Conservation (phyloP, 139 green algal species). For the Micractinium conductrix region DNA sequence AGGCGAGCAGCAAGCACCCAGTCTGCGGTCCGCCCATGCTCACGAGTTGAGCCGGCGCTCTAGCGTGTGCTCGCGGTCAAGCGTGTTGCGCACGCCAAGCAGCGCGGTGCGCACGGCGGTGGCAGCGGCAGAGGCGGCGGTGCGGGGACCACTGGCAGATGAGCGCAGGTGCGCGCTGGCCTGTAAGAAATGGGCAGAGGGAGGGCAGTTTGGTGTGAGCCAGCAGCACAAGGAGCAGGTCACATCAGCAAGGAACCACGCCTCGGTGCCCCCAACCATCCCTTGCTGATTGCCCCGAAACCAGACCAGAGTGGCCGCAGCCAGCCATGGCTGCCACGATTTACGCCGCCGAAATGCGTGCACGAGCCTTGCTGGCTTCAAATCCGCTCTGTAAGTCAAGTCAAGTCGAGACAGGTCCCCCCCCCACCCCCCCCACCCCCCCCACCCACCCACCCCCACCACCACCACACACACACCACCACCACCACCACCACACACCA, state of each 20-base stretch:
- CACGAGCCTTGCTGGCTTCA: neutral
- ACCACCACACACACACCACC: too few relatives aligned
- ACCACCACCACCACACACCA: neutral
- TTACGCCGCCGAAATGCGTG: too few relatives aligned
- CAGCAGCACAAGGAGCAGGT: neutral
- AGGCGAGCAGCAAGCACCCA: too few relatives aligned
- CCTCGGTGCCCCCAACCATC: too few relatives aligned
- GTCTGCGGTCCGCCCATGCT: too few relatives aligned
- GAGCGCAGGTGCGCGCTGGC: slow-evolving; percentile 32
- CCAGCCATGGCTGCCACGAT: too few relatives aligned
- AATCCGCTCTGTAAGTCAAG: too few relatives aligned
- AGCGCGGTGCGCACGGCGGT: slow-evolving; percentile 33
- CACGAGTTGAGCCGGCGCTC: slow-evolving; percentile 36
- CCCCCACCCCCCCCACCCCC: too few relatives aligned
- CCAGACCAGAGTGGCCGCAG: too few relatives aligned
- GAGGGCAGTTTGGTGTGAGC: neutral
- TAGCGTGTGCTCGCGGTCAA: slow-evolving; percentile 49
- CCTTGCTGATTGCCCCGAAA: too few relatives aligned
- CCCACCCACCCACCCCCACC: too few relatives aligned
- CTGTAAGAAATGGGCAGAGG: neutral
- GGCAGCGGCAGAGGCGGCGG: slow-evolving; percentile 32
- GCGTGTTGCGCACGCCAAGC: slow-evolving; percentile 49
- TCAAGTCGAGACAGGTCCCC: too few relatives aligned
- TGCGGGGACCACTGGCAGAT: slow-evolving; percentile 22
- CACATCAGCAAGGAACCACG: neutral